Base-by-base conservation (phyloP, 768 basidiomycete species). In the Coprinellus micaceus region DNA sequence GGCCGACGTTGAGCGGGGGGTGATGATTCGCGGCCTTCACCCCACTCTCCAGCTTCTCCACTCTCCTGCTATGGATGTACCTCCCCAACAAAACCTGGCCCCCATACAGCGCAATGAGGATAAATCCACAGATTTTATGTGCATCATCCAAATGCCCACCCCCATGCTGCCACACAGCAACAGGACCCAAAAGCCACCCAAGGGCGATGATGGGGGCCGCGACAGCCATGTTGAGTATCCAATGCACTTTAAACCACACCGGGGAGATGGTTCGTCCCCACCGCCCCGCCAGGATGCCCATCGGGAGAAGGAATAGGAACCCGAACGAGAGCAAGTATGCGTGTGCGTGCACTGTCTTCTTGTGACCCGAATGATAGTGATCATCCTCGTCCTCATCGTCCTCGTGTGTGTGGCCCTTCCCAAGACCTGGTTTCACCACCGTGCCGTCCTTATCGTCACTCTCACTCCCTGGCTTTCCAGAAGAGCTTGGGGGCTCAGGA, bases 161-260 rank as follows among this genome's bases (percentile, higher is more conserved):
- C 28, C 73, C 68, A 48, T 77, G 76, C 46, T 72, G 67, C 29
- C 69, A 66, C 2, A 81, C 77, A 13, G 78, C 71, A n/a, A 77
- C 64, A 24, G 77, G 76, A 2, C 79, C 83, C 13, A 83, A 67
- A 21, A 76, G 60, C 65, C 74, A 81, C 2, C 82, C 82, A 13
- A 78, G 57, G 4, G 74, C 69, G 58, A 83, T 78, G 39, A 81
- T 62, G 21, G 82, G 81, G 21, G 76, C 63, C 11, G 78, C 83
- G 26, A 85, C 46, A 9, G 70, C 61, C 61, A 79, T 75, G 56
- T 82, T 82, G 58, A 78, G 63, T 22, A 77, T 63, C 71, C 75
- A 75, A 60, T 88, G 86, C 2, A 70, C 68, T n/a, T 73, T 77
- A 67, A 85, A 79, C 85, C 85, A 87, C 52, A 68, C 70, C 11